Base-by-base conservation (phyloP, 2,329 filamentous ascomycete genomes). In the Colletotrichum sp. region DNA sequence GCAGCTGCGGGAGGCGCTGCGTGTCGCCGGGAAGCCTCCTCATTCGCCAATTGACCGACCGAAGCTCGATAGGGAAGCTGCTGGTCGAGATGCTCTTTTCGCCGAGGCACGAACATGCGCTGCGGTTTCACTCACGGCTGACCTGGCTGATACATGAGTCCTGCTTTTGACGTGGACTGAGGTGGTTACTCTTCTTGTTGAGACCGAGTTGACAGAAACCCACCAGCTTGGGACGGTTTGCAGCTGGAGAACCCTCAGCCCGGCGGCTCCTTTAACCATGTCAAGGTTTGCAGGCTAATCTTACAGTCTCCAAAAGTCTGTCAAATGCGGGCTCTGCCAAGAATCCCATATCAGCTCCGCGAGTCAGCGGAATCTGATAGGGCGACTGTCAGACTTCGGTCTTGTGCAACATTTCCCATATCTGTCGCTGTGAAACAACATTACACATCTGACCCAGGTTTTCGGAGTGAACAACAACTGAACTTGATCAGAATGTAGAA, bases 41-140 rank as follows among this genome's bases (percentile, higher is more conserved):
- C 22, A 75, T 75, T 75, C 59, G 73, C 27, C 73, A 73, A 75
- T 73, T 73, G 39, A 28, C 7, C 22, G 8, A 27, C 59, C 68
- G 15, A 61, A 68, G 44, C 73, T 73, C 44, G 72, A 72, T 55
- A 52, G 36, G 68, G 72, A 66, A 71, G 72, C 34, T 52, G 44
- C 44, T 22, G 44, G 44, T 52, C 44, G 44, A 52, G 44, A 52
- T 52, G 6, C 12, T 52, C 44, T 52, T 52, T 8, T 52, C 44
- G 44, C 44, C 44, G 44, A 52, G 44, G n/a, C n/a, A 13, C n/a
- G 44, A 52, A 5, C 0, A 52, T 13, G 44, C 11, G n/a, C 44
- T 13, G 44, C n/a, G n/a, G 44, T 8, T 71, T 25, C 30, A 44
- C 22, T 39, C 4, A 25, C 1, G 0, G n/a, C n/a, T 52, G 44